These are phyloP conservation scores for Aspergillus hiratsukae DNA, from an alignment of 2,329 filamentous ascomycete genomes.

Conservation along the genomic window DNA sequence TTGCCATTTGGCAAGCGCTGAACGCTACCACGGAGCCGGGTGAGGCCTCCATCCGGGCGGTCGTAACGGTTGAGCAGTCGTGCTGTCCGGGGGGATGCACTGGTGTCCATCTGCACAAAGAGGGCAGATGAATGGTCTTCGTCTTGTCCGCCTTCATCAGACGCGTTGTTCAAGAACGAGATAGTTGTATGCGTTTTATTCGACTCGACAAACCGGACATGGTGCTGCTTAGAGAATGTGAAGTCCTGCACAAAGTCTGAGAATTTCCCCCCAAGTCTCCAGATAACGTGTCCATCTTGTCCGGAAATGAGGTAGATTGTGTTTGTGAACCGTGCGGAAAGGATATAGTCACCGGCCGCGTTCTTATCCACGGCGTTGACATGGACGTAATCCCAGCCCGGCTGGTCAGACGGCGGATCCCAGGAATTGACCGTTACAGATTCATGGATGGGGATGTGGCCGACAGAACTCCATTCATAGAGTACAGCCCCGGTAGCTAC, in stretches of 20 bases:
- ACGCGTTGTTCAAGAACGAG: conserved; percentile 34
- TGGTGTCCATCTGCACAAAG: conserved; percentile 28
- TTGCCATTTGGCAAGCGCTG: conserved; percentile 35
- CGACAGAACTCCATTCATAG: conserved; percentile 34
- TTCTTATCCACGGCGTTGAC: conserved; percentile 41
- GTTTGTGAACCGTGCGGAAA: conserved; percentile 37
- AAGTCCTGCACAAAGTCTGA: conserved; percentile 32
- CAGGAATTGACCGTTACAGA: conserved; percentile 23
- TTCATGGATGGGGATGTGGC: conserved; percentile 29
- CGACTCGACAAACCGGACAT: conserved; percentile 30
- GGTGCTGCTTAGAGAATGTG: conserved; percentile 36
- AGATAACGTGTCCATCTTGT: conserved; percentile 33
- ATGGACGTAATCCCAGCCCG: conserved; percentile 35
- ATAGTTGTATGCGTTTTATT: conserved; percentile 27
- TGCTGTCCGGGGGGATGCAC: conserved; percentile 23
- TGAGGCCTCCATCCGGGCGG: conserved; percentile 32
- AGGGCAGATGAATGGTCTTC: conserved; percentile 29
- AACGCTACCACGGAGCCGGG: conserved; percentile 33
- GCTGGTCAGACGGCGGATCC: conserved; percentile 9
- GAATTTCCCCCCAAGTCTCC: conserved; percentile 35
- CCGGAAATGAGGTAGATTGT: conserved; percentile 39
- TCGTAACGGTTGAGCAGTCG: conserved; percentile 25
- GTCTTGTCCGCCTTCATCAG: conserved; percentile 25
- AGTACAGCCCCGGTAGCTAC: conserved; percentile 30
- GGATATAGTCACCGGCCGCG: conserved; percentile 35